Evolutionary conservation across 2,329 filamentous ascomycete species (phyloP), one percentile per base, ranked within the genome.

Genomic region (Cordyceps cicadae): DNA sequence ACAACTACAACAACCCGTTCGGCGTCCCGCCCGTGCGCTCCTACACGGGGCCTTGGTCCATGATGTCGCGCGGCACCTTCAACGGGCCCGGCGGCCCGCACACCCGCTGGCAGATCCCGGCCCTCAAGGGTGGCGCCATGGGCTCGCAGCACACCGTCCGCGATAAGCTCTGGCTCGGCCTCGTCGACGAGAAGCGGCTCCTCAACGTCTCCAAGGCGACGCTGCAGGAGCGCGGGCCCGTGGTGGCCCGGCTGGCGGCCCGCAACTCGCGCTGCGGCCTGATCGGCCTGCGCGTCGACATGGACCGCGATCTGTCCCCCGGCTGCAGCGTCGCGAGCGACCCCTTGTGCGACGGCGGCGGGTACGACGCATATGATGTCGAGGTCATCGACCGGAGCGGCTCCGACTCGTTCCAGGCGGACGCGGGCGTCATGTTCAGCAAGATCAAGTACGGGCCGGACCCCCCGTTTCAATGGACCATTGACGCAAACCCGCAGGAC

Each of bases 1-100:
- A 82, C 65, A 83, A 83, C 66, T 82, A 83, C 65, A 82, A 82
- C 64, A 82, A 82, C 59, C 80, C 80, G 0, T 82, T 77, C 64
- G 71, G 75, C 3, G 64, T 70, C 1, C 79, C 79, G 1, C 66
- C 74, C 48, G 74, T 77, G 3, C 76, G 80, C 24, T 69, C 76
- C 0, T 82, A 79, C 66, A 79, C 79, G 0, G 80, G 80, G 0
- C 79, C 79, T 0, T 83, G 76, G 71, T 78, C 75, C 6, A 83
- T 83, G 80, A 71, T 83, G 63, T 76, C 75, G 24, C 70, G 79
- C 0, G 80, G 80, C 4, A 77, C 74, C 3, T 82, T 82, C 70
- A 80, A 81, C 60, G 80, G 80, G 0, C 80, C 79, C 0, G 79
- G 79, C 0, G 79, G 79, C 0, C 80, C 80, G 12, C 80, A 82